phyloP scores from a whole-genome alignment of 2,329 filamentous ascomycete species.

The Sphaceloma murrayae region DNA sequence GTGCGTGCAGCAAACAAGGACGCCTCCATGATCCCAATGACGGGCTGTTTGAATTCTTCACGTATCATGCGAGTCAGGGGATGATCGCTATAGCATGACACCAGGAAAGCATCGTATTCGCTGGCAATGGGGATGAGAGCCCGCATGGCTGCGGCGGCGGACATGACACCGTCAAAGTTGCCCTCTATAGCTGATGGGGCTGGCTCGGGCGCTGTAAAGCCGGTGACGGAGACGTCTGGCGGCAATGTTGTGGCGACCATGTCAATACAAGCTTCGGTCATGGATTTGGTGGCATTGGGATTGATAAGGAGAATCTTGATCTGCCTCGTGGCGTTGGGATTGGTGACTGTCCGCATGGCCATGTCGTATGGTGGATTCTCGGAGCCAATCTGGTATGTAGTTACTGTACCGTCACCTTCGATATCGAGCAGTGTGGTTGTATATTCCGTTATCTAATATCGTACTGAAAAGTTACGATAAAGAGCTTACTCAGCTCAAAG shows the following conservation, averaged over 20 bases:
- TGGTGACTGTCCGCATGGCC: conserved; percentile 8
- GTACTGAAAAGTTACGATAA: background rate
- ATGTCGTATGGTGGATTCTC: background rate
- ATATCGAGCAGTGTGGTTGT: too few species aligned
- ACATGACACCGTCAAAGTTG: conserved; percentile 42
- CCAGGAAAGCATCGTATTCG: conserved; percentile 40
- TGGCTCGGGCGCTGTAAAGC: conserved; percentile 42
- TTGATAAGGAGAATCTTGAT: conserved; percentile 41
- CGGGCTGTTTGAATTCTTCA: conserved; percentile 38
- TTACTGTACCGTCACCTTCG: too few species aligned
- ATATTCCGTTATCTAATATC: background rate
- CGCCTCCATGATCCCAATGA: conserved; percentile 45
- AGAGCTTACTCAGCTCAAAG: too few species aligned
- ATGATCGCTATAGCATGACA: conserved; percentile 43
- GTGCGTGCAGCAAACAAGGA: conserved; percentile 42
- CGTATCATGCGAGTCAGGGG: conserved; percentile 39
- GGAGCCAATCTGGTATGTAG: background rate
- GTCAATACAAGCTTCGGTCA: conserved; percentile 41
- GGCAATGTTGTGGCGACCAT: conserved; percentile 38
- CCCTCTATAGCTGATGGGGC: conserved; percentile 45
- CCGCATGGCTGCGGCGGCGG: conserved; percentile 40
- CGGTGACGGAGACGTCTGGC: conserved; percentile 38
- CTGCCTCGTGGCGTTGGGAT: conserved; percentile 16
- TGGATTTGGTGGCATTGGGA: conserved; percentile 39
- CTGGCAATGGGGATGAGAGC: conserved; percentile 37